Conservation (phyloP, 768 basidiomycete species). For the Omphalotus guepiniiformis region DNA sequence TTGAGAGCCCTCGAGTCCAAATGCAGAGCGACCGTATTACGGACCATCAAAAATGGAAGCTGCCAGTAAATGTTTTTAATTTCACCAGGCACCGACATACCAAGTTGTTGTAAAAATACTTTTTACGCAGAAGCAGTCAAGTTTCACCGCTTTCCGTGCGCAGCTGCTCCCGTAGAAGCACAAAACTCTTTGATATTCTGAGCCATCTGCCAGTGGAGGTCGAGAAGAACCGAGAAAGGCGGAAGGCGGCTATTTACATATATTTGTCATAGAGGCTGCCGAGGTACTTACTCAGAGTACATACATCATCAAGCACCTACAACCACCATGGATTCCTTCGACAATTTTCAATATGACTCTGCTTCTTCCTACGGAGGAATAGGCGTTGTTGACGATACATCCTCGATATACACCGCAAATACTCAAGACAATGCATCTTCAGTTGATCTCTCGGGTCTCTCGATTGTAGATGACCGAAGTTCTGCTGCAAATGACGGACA, state of each 20-base stretch:
- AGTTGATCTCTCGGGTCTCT: slow-evolving; percentile 64
- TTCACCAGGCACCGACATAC: no score
- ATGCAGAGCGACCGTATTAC: no score
- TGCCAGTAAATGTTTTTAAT: no score
- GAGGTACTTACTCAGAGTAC: neutral
- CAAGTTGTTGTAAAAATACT: no score
- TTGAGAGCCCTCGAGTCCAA: no score
- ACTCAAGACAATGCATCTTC: slow-evolving; percentile 55
- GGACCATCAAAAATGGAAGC: no score
- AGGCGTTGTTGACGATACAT: slow-evolving; percentile 73
- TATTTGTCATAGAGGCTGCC: neutral
- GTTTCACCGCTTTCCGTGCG: neutral
- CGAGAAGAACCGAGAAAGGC: no score
- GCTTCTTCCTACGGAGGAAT: slow-evolving; percentile 75
- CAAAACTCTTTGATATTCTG: no score
- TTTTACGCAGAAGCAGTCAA: no score
- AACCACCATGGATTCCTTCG: slow-evolving; percentile 69
- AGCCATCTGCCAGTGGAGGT: no score
- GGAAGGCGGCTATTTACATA: no score
- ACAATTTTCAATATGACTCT: slow-evolving; percentile 83
- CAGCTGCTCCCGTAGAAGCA: neutral
- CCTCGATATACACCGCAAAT: slow-evolving; percentile 74
- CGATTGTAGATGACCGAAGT: slow-evolving; percentile 61
- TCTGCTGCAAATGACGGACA: slow-evolving; percentile 36
- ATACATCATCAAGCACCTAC: slow-evolving; percentile 2